These are phyloP conservation scores for Penicillium carneum DNA, from an alignment of 2,329 filamentous ascomycete species.

Conservation along the genomic window DNA sequence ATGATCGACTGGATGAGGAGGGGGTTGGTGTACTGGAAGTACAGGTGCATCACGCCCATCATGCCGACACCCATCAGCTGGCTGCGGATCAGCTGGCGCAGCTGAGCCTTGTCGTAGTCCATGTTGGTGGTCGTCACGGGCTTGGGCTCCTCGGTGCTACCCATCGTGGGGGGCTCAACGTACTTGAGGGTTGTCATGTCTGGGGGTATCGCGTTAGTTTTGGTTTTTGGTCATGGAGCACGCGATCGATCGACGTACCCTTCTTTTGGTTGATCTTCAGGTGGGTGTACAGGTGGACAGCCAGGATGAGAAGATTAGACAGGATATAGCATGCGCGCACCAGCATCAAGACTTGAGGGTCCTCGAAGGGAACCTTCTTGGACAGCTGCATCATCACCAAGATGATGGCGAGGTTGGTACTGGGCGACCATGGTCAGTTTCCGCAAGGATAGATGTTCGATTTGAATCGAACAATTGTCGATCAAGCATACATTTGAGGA, in stretches of 20 bases:
- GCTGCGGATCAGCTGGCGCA: slow-evolving; percentile 82
- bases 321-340: slow-evolving; percentile 71
- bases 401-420: slow-evolving; percentile 92
- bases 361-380: slow-evolving; percentile 93
- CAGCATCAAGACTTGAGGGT: slow-evolving; percentile 72
- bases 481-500: slow-evolving; percentile 67
- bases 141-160: slow-evolving; percentile 91
- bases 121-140: slow-evolving; percentile 95
- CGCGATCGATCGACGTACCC: slow-evolving; percentile 65
- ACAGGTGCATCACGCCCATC: slow-evolving; percentile 98
- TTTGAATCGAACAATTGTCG: background rate
- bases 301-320: slow-evolving; percentile 82
- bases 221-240: background rate
- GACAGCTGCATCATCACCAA: slow-evolving; percentile 97
- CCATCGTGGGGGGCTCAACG: slow-evolving; percentile 92
- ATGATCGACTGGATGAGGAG: slow-evolving; percentile 98
- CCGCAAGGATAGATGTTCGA: background rate
- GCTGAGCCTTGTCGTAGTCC: slow-evolving; percentile 88
- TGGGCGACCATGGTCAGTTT: slow-evolving; percentile 50
- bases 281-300: slow-evolving; percentile 85
- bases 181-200: slow-evolving; percentile 98
- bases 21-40: slow-evolving; percentile 99
- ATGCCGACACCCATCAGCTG: slow-evolving; percentile 96
- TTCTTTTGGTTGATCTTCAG: slow-evolving; percentile 92
- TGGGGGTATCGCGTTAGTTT: slow-evolving; percentile 49